Percentiles rank a stretch among this genome's conserved stretches.
Evolutionary conservation across 805 yeast species (phyloP).

Genomic region (Ogataea allantospora): DNA sequence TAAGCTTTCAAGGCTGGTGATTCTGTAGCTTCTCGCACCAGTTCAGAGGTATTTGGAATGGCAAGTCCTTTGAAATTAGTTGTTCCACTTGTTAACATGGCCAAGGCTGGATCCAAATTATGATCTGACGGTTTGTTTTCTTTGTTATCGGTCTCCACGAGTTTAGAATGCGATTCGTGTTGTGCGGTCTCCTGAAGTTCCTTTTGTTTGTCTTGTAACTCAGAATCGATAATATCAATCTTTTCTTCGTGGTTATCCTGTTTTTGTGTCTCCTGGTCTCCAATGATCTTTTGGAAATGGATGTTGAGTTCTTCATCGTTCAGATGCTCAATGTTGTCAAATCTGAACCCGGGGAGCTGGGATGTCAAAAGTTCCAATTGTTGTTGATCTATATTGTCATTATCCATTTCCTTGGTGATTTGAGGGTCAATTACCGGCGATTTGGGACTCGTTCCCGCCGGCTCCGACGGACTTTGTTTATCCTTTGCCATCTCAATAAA

Average conservation of each 20-base stretch:
- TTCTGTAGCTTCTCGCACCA: constrained; percentile 26
- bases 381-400: constrained; percentile 8
- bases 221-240: not conserved
- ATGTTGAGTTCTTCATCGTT: constrained; percentile 31
- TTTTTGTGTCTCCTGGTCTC: constrained; percentile 9
- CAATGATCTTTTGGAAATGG: constrained; percentile 30
- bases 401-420: constrained; percentile 17
- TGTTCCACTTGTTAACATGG: constrained; percentile 15
- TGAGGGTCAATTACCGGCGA: constrained; percentile 13
- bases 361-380: constrained; percentile 25
- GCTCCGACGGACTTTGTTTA: constrained; percentile 1
- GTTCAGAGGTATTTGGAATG: constrained; percentile 36
- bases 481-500: constrained; percentile 7
- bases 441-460: constrained; percentile 2
- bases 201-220: constrained; percentile 1
- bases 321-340: constrained; percentile 25
- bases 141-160: constrained; percentile 3
- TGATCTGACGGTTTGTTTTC: constrained; percentile 10
- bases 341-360: constrained; percentile 25
- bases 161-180: constrained; percentile 1
- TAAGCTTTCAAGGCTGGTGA: constrained; percentile 29
- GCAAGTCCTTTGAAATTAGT: constrained; percentile 31
- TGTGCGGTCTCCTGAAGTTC: constrained; percentile 2
- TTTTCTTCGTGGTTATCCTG: constrained; percentile 2
- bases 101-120: constrained; percentile 12